Evolutionary conservation across 352 stramenopile species (phyloP), one percentile per base, ranked within the genome.

Genomic region (Globisporangium cederbergense): DNA sequence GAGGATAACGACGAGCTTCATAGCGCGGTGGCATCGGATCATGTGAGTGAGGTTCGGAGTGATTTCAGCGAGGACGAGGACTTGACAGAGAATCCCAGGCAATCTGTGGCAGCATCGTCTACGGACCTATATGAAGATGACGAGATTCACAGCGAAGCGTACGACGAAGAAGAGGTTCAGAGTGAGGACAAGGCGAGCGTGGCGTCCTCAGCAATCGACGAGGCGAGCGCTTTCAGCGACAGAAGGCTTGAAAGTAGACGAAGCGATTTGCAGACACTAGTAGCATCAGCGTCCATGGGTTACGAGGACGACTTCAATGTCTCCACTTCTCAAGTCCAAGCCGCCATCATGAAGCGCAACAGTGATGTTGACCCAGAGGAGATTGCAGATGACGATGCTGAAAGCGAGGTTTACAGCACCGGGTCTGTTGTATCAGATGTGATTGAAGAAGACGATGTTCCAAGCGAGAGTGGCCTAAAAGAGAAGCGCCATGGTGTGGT

Each of bases 221-320:
- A 54, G 20, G 22, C 40, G 1, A 53, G 30, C n/a, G 20, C 56
- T 62, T 18, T 40, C 1, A 51, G 45, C 42, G 56, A 36, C 6
- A 18, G 11, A 61, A 42, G 42, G 20, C 13, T 53, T 9, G 16
- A 4, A 11, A 55, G 25, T 40, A 9, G 32, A 3, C 43, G 10
- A 18, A 32, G 14, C 45, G 28, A 40, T 1, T 32, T 30, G 3
- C 14, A 40, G 25, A 16, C 22, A 38, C 40, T 10, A 14, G 18
- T 52, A 51, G 60, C n/a, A 32, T 73, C 61, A 20, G 59, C 42
- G 25, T 74, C 62, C 1, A 56, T 73, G 59, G 42, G 66, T 18
- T 81, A 80, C 25, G 74, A 82, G 13, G 78, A 89, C n/a, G 68
- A 79, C 36, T 89, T 86, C 34, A 74, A 79, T 20, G 65, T 38